These are phyloP conservation scores for Chytriomyces confervae DNA, from an alignment of 192 early-diverging fungal species.

Conservation along the genomic window DNA sequence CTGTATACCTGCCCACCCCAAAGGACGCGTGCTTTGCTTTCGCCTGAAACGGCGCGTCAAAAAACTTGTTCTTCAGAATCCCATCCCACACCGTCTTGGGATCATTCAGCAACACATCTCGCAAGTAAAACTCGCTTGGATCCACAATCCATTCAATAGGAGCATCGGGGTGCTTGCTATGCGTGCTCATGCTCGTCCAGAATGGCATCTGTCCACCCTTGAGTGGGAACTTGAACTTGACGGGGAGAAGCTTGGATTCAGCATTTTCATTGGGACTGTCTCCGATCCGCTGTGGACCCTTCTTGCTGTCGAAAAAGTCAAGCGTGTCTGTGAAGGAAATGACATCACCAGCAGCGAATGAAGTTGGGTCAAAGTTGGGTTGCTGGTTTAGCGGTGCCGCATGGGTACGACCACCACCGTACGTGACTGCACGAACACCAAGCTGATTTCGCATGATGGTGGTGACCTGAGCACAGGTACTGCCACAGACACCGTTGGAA, in stretches of 20 bases:
- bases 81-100: conserved; percentile 29
- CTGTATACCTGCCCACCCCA: too few relatives aligned
- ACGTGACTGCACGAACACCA: conserved; percentile 15
- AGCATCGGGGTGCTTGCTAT: background rate
- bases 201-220: conserved; percentile 16
- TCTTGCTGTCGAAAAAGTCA: background rate
- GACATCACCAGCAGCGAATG: conserved; percentile 16
- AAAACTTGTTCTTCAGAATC: background rate
- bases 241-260: background rate
- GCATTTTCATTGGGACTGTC: conserved; percentile 3
- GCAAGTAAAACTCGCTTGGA: conserved; percentile 18
- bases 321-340: background rate
- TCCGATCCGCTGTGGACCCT: background rate
- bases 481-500: conserved; percentile 21
- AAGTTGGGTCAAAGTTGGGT: conserved; percentile 19
- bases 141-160: conserved; percentile 27
- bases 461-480: conserved; percentile 21
- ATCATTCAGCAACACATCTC: background rate
- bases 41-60: conserved; percentile 1
- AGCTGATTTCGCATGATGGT: conserved; percentile 4
- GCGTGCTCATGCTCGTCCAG: background rate
- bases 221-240: conserved; percentile 16
- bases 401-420: conserved; percentile 12
- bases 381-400: background rate
- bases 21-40: background rate